phyloP scores from a whole-genome alignment of 2,329 filamentous ascomycete species.

The Purpureocillium lavendulum region DNA sequence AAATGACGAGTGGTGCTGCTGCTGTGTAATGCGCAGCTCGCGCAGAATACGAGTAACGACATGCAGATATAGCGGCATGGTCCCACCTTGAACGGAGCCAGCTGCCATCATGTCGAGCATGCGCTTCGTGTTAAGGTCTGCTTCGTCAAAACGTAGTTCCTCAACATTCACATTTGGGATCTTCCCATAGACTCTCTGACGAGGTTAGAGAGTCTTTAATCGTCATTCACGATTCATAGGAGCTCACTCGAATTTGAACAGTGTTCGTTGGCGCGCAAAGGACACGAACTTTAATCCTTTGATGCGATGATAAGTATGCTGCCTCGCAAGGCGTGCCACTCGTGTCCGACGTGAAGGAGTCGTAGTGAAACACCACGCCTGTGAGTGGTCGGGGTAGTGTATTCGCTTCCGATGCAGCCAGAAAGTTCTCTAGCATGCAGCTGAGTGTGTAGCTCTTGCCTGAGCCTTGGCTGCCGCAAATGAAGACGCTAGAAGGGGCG shows the following conservation, averaged over 20 bases:
- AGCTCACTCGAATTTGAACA: slow-evolving; percentile 24
- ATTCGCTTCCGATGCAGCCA: slow-evolving; percentile 36
- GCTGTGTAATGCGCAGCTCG: slow-evolving; percentile 41
- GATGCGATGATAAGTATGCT: slow-evolving; percentile 40
- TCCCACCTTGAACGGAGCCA: slow-evolving; percentile 19
- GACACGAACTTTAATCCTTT: slow-evolving; percentile 38
- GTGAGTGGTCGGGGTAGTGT: slow-evolving; percentile 43
- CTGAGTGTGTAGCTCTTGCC: slow-evolving; percentile 56
- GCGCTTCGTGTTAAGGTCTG: slow-evolving; percentile 45
- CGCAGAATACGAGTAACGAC: slow-evolving; percentile 47
- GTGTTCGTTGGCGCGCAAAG: slow-evolving; percentile 47
- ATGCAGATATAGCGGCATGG: slow-evolving; percentile 49
- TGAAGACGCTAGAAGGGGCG: slow-evolving; percentile 49
- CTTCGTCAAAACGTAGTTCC: slow-evolving; percentile 40
- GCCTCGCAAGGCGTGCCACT: slow-evolving; percentile 50
- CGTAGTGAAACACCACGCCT: slow-evolving; percentile 58
- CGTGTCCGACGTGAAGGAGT: slow-evolving; percentile 41
- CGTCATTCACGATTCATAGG: too few species aligned
- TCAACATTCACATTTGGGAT: slow-evolving; percentile 38
- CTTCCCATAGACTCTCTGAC: slow-evolving; percentile 28
- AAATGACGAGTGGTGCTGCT: slow-evolving; percentile 28
- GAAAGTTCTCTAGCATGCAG: slow-evolving; percentile 48
- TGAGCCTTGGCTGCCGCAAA: slow-evolving; percentile 56
- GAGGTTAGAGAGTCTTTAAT: slow-evolving; percentile 4
- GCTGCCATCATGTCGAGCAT: slow-evolving; percentile 56